Evolutionary conservation across 345 rosid species (phyloP), one percentile per base, ranked within the genome.

Genomic region (Sonneratia caseolaris): DNA sequence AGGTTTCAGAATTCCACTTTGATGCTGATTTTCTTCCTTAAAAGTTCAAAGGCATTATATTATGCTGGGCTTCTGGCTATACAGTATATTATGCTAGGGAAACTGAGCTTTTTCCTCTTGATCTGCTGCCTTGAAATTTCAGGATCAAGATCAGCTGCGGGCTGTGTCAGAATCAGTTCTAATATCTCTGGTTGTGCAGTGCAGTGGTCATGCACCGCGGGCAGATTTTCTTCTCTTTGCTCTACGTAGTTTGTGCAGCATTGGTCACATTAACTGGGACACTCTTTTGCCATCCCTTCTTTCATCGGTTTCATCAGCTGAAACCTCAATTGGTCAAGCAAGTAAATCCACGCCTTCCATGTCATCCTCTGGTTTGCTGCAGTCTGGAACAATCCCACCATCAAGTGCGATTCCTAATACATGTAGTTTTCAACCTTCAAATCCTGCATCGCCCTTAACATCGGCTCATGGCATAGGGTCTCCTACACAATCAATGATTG

Each of bases 151-250:
- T 57, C 99, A 95, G 59, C 37, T 92, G 84, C 92, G 87, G 70
- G 76, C 87, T 56, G 89, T 88, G 67, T 86, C 98, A 3, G 99
- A 95, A 75, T 82, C 94, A 42, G 87, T 90, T 68, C 82, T 92
- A 76, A 88, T 90, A 82, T 82, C 89, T 76, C 74, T 90, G 81
- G 98, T 90, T 72, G 79, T 86, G 76, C 90, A 81, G 78, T 92
- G 94, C 69, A 85, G 96, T 77, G 77, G 79, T 76, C 99, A 95
- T 80, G 97, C 88, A 57, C 97, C 97, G 21, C 79, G 92, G 49
- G 92, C 99, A 11, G 98, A 92, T 66, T 95, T 95, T 82, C 89
- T 95, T 70, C 96, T 95, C 70, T 95, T 92, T 87, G 88, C 97
- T 48, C 77, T 92, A 68, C 91, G 87, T 78, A 86, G 86, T 73